A percentile compares a stretch with the other conserved stretches of the same genome.
phyloP scores from a whole-genome alignment of 352 stramenopile genomes.

The Phytopythium chamaehyphon region DNA sequence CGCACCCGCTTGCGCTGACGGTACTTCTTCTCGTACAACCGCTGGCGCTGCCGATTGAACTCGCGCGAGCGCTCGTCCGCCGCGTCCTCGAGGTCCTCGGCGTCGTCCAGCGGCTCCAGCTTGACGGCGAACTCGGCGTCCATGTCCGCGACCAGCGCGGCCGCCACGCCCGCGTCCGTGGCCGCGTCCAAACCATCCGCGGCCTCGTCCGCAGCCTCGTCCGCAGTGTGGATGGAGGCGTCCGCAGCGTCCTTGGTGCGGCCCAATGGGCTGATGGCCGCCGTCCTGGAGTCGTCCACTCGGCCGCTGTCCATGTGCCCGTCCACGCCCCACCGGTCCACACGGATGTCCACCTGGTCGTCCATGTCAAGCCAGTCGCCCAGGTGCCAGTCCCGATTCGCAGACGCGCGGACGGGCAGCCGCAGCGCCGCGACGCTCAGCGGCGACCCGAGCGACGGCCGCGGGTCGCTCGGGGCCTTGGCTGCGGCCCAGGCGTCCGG shows the following conservation, averaged over 20 bases:
- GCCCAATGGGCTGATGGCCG: too few relatives aligned
- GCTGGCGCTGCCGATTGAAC: constrained; percentile 27
- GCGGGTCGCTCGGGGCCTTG: not conserved
- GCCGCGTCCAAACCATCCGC: too few relatives aligned
- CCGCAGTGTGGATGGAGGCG: too few relatives aligned
- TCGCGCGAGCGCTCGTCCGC: constrained; percentile 19
- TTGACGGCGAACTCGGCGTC: too few relatives aligned
- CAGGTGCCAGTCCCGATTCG: not conserved
- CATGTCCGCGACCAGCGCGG: too few relatives aligned
- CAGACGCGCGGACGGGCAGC: not conserved
- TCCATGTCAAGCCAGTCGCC: constrained; percentile 1
- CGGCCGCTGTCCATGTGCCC: too few relatives aligned
- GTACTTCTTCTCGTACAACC: constrained; percentile 39
- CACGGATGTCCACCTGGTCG: not conserved
- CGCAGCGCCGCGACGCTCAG: not conserved
- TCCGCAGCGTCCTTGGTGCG: too few relatives aligned
- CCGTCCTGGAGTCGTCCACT: too few relatives aligned
- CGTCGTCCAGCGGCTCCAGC: not conserved
- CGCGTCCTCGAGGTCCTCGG: not conserved
- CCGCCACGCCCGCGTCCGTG: too few relatives aligned
- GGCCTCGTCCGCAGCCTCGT: too few relatives aligned
- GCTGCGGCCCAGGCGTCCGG: not conserved
- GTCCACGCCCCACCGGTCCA: too few relatives aligned
- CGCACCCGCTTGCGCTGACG: constrained; percentile 36
- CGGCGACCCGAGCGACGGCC: not conserved